Evolutionary conservation across 331 rosid species (phyloP).

Genomic region (Rosa hybrid): DNA sequence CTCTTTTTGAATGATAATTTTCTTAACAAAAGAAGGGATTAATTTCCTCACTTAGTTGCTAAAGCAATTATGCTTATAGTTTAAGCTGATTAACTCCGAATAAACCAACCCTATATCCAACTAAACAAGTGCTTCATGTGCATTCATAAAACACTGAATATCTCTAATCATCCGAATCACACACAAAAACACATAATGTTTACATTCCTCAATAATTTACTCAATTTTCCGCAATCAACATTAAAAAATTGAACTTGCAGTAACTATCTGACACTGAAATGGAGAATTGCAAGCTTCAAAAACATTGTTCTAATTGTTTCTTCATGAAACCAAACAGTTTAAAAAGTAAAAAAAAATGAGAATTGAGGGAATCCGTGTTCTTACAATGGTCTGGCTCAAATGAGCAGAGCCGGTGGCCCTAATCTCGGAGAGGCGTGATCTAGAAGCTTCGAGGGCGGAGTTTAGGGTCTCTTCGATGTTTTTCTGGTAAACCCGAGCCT

Average conservation of each 20-base stretch:
- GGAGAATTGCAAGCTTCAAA: background rate
- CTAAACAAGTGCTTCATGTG: background rate
- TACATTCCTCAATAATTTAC: no score
- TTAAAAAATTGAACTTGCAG: background rate
- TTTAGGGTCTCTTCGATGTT: conserved; percentile 50
- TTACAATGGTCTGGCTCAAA: conserved; percentile 60
- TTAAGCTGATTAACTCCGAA: background rate
- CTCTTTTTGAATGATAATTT: background rate
- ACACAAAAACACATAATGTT: background rate
- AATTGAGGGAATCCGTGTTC: background rate
- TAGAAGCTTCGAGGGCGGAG: conserved; percentile 61
- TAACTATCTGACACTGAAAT: background rate
- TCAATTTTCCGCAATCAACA: background rate
- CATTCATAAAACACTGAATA: background rate
- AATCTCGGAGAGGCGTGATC: conserved; percentile 66
- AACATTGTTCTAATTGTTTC: background rate
- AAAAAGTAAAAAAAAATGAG: background rate
- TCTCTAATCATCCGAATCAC: background rate
- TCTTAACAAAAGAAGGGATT: no score
- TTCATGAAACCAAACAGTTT: background rate
- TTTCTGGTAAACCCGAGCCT: conserved; percentile 63
- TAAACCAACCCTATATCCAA: background rate
- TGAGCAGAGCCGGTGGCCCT: conserved; percentile 71
- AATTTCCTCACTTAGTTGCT: background rate
- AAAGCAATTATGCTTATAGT: background rate